A percentile compares a stretch with the other conserved stretches of the same genome.
Evolutionary conservation across 352 stramenopile genomes (phyloP).

Genomic region (Phytophthora pisi): DNA sequence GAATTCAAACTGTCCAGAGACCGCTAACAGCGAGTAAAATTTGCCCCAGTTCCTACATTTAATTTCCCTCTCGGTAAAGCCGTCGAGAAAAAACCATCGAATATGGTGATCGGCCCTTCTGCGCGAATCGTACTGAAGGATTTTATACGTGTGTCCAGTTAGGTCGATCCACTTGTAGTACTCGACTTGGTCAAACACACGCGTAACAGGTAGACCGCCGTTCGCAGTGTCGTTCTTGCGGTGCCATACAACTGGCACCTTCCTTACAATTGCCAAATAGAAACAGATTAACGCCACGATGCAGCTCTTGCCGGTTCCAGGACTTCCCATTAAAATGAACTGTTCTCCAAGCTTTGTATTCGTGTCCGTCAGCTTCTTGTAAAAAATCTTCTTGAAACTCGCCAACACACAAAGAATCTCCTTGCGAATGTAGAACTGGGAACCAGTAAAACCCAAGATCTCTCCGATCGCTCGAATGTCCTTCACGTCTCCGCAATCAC

Average conservation of each 20-base stretch:
- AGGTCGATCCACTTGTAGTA: slow-evolving; percentile 14
- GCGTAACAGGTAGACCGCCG: neutral
- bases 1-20: neutral
- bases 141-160: no score
- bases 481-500: slow-evolving; percentile 5
- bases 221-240: neutral
- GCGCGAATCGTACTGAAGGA: no score
- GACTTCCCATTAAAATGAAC: slow-evolving; percentile 17
- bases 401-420: slow-evolving; percentile 14
- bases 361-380: neutral
- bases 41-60: neutral
- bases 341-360: neutral
- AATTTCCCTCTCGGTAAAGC: neutral
- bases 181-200: slow-evolving; percentile 15
- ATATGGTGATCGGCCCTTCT: neutral
- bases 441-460: slow-evolving; percentile 6
- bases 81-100: slow-evolving; percentile 16
- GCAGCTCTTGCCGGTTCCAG: slow-evolving; percentile 23
- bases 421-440: slow-evolving; percentile 10
- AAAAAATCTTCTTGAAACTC: slow-evolving; percentile 7
- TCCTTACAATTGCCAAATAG: slow-evolving; percentile 7
- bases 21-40: slow-evolving; percentile 8
- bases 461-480: slow-evolving; percentile 6
- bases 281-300: slow-evolving; percentile 20
- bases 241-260: slow-evolving; percentile 13